A percentile compares a stretch with the other conserved stretches of the same genome.
These are phyloP conservation scores for Boletus smithii DNA, from an alignment of 1,284 basidiomycete species.

Conservation along the genomic window DNA sequence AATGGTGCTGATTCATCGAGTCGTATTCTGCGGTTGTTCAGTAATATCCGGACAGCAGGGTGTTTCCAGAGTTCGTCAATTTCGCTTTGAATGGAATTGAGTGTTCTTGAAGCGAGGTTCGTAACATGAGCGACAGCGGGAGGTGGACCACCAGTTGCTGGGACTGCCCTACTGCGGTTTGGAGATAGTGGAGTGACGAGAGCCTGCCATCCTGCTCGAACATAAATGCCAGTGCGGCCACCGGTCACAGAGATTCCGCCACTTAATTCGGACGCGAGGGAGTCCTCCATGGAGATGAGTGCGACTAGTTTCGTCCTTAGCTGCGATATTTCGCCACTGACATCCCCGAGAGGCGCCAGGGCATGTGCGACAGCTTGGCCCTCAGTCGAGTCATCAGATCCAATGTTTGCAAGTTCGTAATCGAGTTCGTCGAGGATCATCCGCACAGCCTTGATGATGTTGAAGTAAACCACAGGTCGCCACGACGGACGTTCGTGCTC, in stretches of 20 bases:
- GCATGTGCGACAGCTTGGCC: constrained; percentile 32
- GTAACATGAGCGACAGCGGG: constrained; percentile 42
- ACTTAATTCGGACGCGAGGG: constrained; percentile 63
- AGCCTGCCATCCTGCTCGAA: constrained; percentile 66
- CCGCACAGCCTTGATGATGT: constrained; percentile 73
- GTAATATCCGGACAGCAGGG: constrained; percentile 54
- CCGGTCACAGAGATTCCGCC: constrained; percentile 58
- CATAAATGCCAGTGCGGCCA: constrained; percentile 58
- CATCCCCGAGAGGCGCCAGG: constrained; percentile 34
- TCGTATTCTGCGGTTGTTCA: constrained; percentile 56
- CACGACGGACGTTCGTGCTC: constrained; percentile 69
- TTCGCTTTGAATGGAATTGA: constrained; percentile 46
- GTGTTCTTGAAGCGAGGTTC: constrained; percentile 53
- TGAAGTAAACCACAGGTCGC: constrained; percentile 77
- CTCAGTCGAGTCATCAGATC: constrained; percentile 29
- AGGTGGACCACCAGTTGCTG: constrained; percentile 33
- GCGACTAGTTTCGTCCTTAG: constrained; percentile 58
- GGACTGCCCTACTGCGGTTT: constrained; percentile 42
- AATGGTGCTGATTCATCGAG: constrained; percentile 75
- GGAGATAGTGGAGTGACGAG: constrained; percentile 45
- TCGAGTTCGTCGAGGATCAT: constrained; percentile 74
- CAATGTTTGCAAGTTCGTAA: constrained; percentile 44
- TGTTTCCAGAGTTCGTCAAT: constrained; percentile 66
- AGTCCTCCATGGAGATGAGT: constrained; percentile 62
- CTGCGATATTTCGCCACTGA: constrained; percentile 45